A percentile compares a stretch with the other conserved stretches of the same genome.
Conservation (phyloP, 306 rosid species). For the Cyclanthera cordifolia region DNA sequence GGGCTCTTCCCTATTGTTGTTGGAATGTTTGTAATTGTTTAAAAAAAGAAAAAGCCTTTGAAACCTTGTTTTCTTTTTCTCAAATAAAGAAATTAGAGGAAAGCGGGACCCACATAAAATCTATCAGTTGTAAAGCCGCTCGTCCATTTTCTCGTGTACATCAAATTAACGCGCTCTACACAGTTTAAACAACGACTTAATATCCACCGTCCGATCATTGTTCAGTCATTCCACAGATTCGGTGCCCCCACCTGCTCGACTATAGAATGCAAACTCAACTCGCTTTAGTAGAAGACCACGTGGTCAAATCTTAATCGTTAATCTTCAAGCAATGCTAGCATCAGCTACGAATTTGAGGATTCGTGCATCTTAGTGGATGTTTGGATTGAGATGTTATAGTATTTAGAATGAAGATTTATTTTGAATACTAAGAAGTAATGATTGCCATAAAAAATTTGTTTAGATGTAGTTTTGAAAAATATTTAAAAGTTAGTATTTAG, state of each 20-base stretch:
- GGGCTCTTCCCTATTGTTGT: too few species aligned
- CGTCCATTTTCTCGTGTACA: constrained; percentile 4
- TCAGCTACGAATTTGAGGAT: too few species aligned
- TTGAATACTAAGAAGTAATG: too few species aligned
- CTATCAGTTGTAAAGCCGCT: constrained; percentile 22
- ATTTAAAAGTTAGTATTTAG: too few species aligned
- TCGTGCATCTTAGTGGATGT: too few species aligned
- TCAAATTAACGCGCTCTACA: constrained; percentile 15
- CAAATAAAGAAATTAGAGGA: not conserved
- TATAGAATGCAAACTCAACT: not conserved
- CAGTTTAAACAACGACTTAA: not conserved
- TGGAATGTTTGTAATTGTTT: too few species aligned
- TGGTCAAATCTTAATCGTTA: not conserved
- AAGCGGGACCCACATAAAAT: constrained; percentile 12
- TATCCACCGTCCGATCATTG: not conserved
- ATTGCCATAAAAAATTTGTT: too few species aligned
- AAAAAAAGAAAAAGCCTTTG: too few species aligned
- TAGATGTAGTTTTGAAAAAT: too few species aligned
- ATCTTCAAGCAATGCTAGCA: not conserved
- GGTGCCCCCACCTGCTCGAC: not conserved
- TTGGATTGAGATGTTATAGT: too few species aligned
- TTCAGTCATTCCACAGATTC: not conserved
- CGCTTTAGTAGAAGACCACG: not conserved
- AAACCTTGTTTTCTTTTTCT: not conserved
- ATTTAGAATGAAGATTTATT: too few species aligned